phyloP scores from a whole-genome alignment of 257 asterid species.

The Vinca minor region DNA sequence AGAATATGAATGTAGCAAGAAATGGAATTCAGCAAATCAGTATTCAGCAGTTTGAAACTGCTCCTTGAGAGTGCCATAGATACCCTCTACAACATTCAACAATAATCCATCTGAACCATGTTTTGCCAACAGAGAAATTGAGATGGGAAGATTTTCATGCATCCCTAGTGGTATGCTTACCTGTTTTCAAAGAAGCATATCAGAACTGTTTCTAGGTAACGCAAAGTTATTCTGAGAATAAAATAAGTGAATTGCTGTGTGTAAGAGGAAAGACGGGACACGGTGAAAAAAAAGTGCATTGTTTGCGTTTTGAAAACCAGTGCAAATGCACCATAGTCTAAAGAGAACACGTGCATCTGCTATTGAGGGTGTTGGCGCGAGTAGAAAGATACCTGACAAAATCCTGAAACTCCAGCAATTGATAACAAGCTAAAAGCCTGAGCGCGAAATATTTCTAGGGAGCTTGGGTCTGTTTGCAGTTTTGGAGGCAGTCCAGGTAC shows the following conservation, averaged over 20 bases:
- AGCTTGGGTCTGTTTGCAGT: conserved; percentile 51
- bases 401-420: conserved; percentile 83
- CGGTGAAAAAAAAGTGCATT: no score
- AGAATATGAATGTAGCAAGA: neutral
- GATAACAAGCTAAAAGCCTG: conserved; percentile 81
- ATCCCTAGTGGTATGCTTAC: conserved; percentile 73
- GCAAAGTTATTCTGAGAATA: no score
- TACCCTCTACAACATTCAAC: conserved; percentile 42
- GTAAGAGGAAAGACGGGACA: neutral
- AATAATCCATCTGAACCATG: conserved; percentile 73
- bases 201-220: conserved; percentile 9
- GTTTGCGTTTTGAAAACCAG: no score
- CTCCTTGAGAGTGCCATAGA: conserved; percentile 32
- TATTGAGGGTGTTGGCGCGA: neutral
- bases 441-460: conserved; percentile 62
- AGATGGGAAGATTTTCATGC: conserved; percentile 54
- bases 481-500: conserved; percentile 89
- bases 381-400: conserved; percentile 61
- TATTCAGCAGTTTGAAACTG: conserved; percentile 12
- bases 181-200: conserved; percentile 28
- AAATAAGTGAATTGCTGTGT: no score
- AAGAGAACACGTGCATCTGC: no score
- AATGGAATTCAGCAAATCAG: conserved; percentile 3
- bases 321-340: no score
- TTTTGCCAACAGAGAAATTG: conserved; percentile 71